phyloP scores from a whole-genome alignment of 345 rosid species.

The Citrus medica region DNA sequence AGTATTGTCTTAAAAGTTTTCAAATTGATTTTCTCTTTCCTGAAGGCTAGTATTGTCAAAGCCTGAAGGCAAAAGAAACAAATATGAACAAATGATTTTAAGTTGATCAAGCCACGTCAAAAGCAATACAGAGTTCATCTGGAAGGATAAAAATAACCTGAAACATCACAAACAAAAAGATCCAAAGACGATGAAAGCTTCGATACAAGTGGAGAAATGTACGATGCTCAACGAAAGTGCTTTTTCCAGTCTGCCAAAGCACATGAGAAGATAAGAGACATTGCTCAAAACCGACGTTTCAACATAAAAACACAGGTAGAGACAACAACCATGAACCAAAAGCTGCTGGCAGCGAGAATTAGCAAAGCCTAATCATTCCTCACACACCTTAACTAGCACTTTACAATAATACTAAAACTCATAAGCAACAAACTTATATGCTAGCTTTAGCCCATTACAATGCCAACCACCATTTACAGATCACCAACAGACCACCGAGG shows the following conservation, averaged over 20 bases:
- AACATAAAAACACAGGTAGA: neutral
- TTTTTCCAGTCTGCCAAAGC: slow-evolving; percentile 76
- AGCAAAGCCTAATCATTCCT: neutral
- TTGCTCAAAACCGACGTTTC: neutral
- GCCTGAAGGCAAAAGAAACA: slow-evolving; percentile 41
- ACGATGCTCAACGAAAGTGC: slow-evolving; percentile 96
- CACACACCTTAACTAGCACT: neutral
- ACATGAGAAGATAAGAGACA: neutral
- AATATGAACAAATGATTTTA: neutral
- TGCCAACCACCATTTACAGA: neutral
- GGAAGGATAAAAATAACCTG: slow-evolving; percentile 50
- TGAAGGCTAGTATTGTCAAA: slow-evolving; percentile 86
- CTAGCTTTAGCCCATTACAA: neutral
- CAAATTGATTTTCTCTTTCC: slow-evolving; percentile 47
- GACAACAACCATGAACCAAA: neutral
- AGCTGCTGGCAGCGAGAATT: neutral
- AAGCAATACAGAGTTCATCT: neutral
- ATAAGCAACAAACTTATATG: neutral
- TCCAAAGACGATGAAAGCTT: slow-evolving; percentile 95
- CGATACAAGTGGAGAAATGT: slow-evolving; percentile 92
- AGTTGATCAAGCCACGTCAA: slow-evolving; percentile 8
- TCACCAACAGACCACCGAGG: neutral
- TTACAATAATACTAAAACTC: neutral
- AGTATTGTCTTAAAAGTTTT: slow-evolving; percentile 74
- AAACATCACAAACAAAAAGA: slow-evolving; percentile 91